phyloP scores from a whole-genome alignment of 2,329 filamentous ascomycete genomes.

The Curvularia verruculosa region DNA sequence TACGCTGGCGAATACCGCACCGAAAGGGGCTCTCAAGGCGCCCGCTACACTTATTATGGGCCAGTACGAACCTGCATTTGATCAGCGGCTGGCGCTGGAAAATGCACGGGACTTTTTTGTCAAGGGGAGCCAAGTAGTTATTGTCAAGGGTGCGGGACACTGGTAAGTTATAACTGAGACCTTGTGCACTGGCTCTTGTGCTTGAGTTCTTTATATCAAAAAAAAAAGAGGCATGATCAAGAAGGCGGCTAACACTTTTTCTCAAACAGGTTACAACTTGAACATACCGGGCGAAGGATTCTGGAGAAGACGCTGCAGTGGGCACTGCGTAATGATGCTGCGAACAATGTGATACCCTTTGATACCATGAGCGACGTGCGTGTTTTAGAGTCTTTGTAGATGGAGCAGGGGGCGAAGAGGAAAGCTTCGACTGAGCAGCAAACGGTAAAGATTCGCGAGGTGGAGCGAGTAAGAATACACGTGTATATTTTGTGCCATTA shows the following conservation, averaged over 20 bases:
- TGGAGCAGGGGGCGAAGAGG: neutral
- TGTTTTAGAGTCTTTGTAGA: conserved; percentile 21
- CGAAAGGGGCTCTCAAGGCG: conserved; percentile 56
- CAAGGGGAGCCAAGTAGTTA: conserved; percentile 57
- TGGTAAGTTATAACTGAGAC: conserved; percentile 43
- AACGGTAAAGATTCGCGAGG: neutral
- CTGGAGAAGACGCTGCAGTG: conserved; percentile 50
- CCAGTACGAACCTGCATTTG: conserved; percentile 58
- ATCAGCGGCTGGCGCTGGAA: conserved; percentile 57
- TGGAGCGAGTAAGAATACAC: neutral
- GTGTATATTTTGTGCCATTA: neutral
- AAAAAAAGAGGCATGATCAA: no score
- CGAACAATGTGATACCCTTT: conserved; percentile 25
- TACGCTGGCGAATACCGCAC: conserved; percentile 52
- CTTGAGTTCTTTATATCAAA: no score
- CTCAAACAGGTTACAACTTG: conserved; percentile 48
- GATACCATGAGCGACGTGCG: conserved; percentile 29
- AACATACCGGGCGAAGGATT: conserved; percentile 52
- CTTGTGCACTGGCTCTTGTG: neutral
- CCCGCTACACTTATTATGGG: conserved; percentile 62
- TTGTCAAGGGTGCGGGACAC: conserved; percentile 59
- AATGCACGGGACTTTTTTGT: conserved; percentile 60
- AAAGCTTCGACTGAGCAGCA: neutral
- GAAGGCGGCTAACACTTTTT: neutral
- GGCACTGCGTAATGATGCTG: conserved; percentile 35